Percentiles rank a stretch among this genome's conserved stretches.
These are phyloP conservation scores for Anisogramma anomala DNA, from an alignment of 2,329 filamentous ascomycete genomes.

Conservation along the genomic window DNA sequence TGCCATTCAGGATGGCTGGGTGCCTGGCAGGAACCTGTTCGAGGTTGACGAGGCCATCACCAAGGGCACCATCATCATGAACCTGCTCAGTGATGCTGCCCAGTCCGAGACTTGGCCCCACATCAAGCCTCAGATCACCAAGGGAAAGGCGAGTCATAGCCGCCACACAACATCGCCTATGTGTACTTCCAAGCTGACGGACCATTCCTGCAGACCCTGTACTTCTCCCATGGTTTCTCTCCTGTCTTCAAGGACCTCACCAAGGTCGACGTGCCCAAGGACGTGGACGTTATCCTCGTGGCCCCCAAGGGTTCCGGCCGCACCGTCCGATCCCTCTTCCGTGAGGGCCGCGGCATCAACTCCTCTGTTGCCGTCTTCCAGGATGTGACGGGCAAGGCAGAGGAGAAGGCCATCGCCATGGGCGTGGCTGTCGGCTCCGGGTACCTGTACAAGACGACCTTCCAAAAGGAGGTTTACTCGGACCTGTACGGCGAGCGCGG, in stretches of 20 bases:
- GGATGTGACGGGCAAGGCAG: constrained; percentile 93
- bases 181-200: background rate
- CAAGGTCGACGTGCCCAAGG: constrained; percentile 90
- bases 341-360: constrained; percentile 99
- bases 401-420: constrained; percentile 95
- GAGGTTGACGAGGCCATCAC: constrained; percentile 93
- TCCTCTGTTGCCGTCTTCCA: constrained; percentile 97
- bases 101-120: constrained; percentile 98
- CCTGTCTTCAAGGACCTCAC: constrained; percentile 99
- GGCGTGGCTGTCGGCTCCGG: constrained; percentile 94
- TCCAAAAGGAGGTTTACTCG: constrained; percentile 99
- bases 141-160: constrained; percentile 71
- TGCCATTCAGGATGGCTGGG: constrained; percentile 92
- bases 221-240: constrained; percentile 99
- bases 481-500: constrained; percentile 99
- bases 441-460: constrained; percentile 99
- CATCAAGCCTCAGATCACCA: constrained; percentile 95
- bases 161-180: background rate
- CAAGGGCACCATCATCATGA: constrained; percentile 95
- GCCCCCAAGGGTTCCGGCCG: constrained; percentile 98
- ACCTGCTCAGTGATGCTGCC: constrained; percentile 93
- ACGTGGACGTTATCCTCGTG: constrained; percentile 98
- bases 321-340: constrained; percentile 97
- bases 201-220: constrained; percentile 66
- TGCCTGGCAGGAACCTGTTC: constrained; percentile 97